A percentile compares a stretch with the other conserved stretches of the same genome.
These are phyloP conservation scores for Lactarius pseudohatsudake DNA, from an alignment of 768 basidiomycete genomes.

Conservation along the genomic window DNA sequence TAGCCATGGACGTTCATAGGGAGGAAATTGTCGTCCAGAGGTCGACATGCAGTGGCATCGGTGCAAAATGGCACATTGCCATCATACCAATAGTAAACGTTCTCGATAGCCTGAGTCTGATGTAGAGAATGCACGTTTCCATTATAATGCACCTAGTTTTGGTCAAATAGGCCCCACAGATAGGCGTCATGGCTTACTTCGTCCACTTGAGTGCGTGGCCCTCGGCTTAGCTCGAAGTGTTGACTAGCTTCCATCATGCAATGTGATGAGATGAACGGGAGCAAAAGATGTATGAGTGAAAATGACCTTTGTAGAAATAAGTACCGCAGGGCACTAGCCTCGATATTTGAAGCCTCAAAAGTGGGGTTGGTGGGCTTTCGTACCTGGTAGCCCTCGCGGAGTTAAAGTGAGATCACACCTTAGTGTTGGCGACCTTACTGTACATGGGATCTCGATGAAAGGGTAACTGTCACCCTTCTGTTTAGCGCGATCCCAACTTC, in stretches of 20 bases:
- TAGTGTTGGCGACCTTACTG: neutral
- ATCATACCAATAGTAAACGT: slow-evolving; percentile 26
- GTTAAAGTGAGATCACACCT: slow-evolving; percentile 13
- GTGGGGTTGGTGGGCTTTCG: slow-evolving; percentile 18
- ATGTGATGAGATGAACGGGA: slow-evolving; percentile 3
- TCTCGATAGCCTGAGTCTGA: slow-evolving; percentile 19
- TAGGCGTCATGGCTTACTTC: slow-evolving; percentile 17
- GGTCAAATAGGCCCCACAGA: slow-evolving; percentile 18
- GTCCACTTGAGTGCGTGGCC: slow-evolving; percentile 7
- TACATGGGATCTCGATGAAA: slow-evolving; percentile 16
- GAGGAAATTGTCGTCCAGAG: slow-evolving; percentile 17
- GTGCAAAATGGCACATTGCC: slow-evolving; percentile 22
- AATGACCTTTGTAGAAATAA: slow-evolving; percentile 7
- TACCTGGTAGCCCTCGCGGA: slow-evolving; percentile 25
- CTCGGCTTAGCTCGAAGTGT: neutral
- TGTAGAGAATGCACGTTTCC: slow-evolving; percentile 10
- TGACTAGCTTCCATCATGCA: slow-evolving; percentile 12
- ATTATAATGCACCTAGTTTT: slow-evolving; percentile 16
- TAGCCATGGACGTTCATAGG: slow-evolving; percentile 8
- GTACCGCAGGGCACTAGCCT: neutral
- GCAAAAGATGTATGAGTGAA: neutral
- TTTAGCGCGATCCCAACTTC: slow-evolving; percentile 3
- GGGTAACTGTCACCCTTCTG: slow-evolving; percentile 6
- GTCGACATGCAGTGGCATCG: slow-evolving; percentile 16
- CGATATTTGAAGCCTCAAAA: slow-evolving; percentile 25